A percentile compares a stretch with the other conserved stretches of the same genome.
phyloP scores from a whole-genome alignment of 1,284 basidiomycete genomes.

The Heliocybe sulcata region DNA sequence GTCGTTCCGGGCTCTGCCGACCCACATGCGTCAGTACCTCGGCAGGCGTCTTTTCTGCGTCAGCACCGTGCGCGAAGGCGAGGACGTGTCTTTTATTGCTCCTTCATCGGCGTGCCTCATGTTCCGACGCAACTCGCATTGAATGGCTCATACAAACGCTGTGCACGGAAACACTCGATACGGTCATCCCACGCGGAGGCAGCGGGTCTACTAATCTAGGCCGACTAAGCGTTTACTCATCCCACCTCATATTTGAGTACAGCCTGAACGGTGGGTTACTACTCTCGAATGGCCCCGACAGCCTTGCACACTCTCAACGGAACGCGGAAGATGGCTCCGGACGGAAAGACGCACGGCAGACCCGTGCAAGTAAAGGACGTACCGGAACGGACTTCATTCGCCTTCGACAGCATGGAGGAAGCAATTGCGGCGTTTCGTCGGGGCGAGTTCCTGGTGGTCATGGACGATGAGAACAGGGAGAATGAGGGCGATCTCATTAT shows the following conservation, averaged over 20 bases:
- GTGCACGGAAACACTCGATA: neutral
- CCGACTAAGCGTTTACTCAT: neutral
- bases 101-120: neutral
- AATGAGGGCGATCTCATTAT: conserved; percentile 95
- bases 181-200: neutral
- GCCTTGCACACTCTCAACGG: neutral
- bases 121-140: neutral
- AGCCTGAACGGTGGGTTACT: too few species aligned
- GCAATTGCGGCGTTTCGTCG: conserved; percentile 73
- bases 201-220: neutral
- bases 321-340: neutral
- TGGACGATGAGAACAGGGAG: conserved; percentile 91
- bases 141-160: neutral
- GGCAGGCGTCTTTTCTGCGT: neutral
- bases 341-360: conserved; percentile 6
- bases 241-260: neutral
- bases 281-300: neutral
- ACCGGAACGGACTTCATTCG: conserved; percentile 19
- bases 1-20: neutral
- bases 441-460: conserved; percentile 91
- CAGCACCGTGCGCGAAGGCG: neutral
- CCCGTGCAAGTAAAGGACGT: conserved; percentile 18
- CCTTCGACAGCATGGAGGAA: conserved; percentile 71
- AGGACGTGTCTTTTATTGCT: neutral
- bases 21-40: neutral